Conservation (phyloP, 2,329 filamentous ascomycete genomes). For the Aspergillus neotritici region DNA sequence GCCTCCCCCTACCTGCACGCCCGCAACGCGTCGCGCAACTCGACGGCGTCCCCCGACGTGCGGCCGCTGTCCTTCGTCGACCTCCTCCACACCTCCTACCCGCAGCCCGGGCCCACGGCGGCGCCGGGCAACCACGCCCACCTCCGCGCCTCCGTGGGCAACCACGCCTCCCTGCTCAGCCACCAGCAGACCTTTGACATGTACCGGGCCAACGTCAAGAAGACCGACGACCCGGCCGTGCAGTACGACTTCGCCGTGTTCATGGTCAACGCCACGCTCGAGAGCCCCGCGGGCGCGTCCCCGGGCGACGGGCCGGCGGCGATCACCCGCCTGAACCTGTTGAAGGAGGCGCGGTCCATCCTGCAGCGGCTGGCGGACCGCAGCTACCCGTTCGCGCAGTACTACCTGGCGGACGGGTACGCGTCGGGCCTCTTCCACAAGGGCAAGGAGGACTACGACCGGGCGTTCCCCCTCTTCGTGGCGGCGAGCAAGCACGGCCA, state of each 20-base stretch:
- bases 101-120: slow-evolving; percentile 65
- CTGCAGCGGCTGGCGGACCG: slow-evolving; percentile 78
- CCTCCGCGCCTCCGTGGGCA: slow-evolving; percentile 72
- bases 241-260: slow-evolving; percentile 97
- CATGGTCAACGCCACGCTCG: slow-evolving; percentile 81
- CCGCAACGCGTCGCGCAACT: slow-evolving; percentile 47
- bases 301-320: slow-evolving; percentile 23
- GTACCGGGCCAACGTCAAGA: slow-evolving; percentile 96
- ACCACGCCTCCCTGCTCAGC: slow-evolving; percentile 84
- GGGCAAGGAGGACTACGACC: slow-evolving; percentile 83
- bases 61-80: slow-evolving; percentile 58
- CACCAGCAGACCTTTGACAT: slow-evolving; percentile 93
- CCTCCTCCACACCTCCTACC: slow-evolving; percentile 65
- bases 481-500: slow-evolving; percentile 95
- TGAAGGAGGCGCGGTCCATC: slow-evolving; percentile 84
- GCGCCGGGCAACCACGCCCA: slow-evolving; percentile 71
- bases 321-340: slow-evolving; percentile 59
- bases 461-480: slow-evolving; percentile 87
- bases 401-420: slow-evolving; percentile 92
- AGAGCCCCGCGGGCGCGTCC: slow-evolving; percentile 55
- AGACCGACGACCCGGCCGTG: slow-evolving; percentile 82
- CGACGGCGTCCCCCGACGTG: slow-evolving; percentile 51
- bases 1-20: slow-evolving; percentile 45
- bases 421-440: slow-evolving; percentile 94
- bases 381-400: slow-evolving; percentile 94